Evolutionary conservation across 208 protist species (phyloP).

Genomic region (Trypanosoma platydactyli): DNA sequence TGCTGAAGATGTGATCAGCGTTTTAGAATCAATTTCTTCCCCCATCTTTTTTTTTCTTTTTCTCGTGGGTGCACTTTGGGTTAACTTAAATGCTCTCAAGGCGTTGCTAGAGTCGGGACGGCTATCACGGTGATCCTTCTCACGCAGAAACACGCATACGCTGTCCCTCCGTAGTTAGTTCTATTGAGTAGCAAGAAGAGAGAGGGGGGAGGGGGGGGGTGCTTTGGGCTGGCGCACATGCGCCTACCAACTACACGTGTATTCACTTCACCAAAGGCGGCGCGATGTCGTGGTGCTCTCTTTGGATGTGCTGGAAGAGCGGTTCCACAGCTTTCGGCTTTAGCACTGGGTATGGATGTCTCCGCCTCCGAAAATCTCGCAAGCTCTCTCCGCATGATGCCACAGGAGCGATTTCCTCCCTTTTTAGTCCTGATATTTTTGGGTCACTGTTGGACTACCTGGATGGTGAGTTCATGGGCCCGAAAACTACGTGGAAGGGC

Average conservation of each 20-base stretch:
- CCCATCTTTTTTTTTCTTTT: too few species aligned
- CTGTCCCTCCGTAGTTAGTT: too few species aligned
- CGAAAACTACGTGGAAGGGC: neutral
- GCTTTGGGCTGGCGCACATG: neutral
- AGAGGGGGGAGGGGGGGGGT: neutral
- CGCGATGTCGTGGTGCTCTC: neutral
- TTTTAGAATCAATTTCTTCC: too few species aligned
- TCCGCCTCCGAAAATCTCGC: neutral
- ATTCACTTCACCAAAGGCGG: neutral
- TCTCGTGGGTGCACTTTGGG: too few species aligned
- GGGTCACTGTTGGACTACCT: constrained; percentile 22
- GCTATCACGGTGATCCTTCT: too few species aligned
- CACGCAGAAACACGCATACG: too few species aligned
- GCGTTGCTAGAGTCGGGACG: too few species aligned
- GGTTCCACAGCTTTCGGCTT: neutral
- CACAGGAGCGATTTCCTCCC: constrained; percentile 19
- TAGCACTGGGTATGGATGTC: constrained; percentile 17
- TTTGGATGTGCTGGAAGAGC: neutral
- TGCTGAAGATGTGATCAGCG: too few species aligned
- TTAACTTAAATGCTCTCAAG: too few species aligned
- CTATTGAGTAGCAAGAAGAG: neutral
- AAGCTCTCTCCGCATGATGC: neutral
- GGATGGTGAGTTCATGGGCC: neutral
- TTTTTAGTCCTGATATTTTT: constrained; percentile 20
- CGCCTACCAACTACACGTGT: constrained; percentile 14